Evolutionary conservation across 148 eudicot genomes (phyloP), one percentile per base, ranked within the genome.

Genomic region (Camellia japonica): DNA sequence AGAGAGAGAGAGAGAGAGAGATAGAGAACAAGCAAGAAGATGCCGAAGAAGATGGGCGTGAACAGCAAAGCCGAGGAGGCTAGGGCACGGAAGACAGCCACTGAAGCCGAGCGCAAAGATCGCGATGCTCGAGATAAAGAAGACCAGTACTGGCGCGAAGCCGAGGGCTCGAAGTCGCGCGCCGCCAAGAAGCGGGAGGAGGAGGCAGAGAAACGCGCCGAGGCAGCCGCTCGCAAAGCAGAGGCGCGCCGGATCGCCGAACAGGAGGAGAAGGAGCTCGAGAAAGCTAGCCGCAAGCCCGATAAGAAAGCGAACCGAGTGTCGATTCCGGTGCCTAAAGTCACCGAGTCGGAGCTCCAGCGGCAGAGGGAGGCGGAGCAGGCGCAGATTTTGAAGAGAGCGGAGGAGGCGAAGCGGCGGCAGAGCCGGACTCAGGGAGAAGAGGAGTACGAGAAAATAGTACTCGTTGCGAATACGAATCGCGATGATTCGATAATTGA

Each of bases 1-100:
- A 59, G 42, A 71, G 69, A 73, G n/a, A 15, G 69, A n/a, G 65
- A 56, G 30, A 54, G 68, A 23, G 56, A 59, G 42, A 71, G 69
- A 73, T 13, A 62, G 43, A 20, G 2, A 55, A 49, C 71, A 18
- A 71, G 74, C 78, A 47, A 66, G 46, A 85, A 66, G 75, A 91
- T 90, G 94, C 94, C 97, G 93, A 95, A 95, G 87, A 95, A 95
- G 79, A 87, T 93, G 95, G 99, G 97, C 51, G 91, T 90, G 13
- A 95, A 95, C 91, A 90, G 91, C 82, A 95, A 95, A 78, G 97
- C 99, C 58, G 99, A 95, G 79, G 97, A 85, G 47, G 94, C 99
- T 3, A 83, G 90, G 78, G 87, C 83, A 14, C 88, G 99, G 15
- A 93, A 88, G 75, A 86, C 68, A 79, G 90, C 91, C 41, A 76